Base-by-base conservation (phyloP, 2,329 filamentous ascomycete genomes). In the Diplodia seriata region DNA sequence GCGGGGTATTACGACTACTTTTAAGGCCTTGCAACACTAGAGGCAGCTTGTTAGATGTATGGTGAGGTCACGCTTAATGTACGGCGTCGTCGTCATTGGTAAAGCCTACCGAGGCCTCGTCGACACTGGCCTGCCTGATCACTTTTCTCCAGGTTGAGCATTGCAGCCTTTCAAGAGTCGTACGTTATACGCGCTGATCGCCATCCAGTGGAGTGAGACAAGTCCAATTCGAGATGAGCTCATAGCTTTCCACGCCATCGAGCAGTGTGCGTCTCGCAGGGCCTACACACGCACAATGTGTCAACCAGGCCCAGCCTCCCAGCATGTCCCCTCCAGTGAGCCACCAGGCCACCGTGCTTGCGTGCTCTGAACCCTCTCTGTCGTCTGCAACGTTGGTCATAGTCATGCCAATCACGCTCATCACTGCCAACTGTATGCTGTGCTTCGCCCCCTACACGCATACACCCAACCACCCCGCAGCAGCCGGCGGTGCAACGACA, bases 351-450 rank as follows among this genome's bases (percentile, higher is more conserved):
- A 36, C 57, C 43, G 57, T 50, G 57, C 57, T 62, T 62, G 57
- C 57, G 57, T 62, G 57, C 40, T 62, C 29, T 62, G 57, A 23
- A 36, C 29, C 43, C 15, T 36, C 26, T 15, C 8, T 62, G 57
- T 62, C 57, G 40, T 62, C 57, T 62, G 57, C 57, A 11, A 7
- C 14, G 40, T 5, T 57, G 53, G 63, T 23, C 53, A 57, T 50
- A 14, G 23, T 26, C 29, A 29, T 53, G 65, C 29, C 29, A 20
- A 54, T 67, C 65, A 40, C 29, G 65, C 36, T 36, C 55, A 61
- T 67, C 65, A 67, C 54, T 67, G 50, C 65, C 65, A 67, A 59
- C 33, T 40, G 33, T 6, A 31, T 51, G 57, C 7, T 33, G 31
- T 43, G 55, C 26, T 33, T 50, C 55, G 55, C 47, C 55, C 29